A percentile compares a stretch with the other conserved stretches of the same genome.
phyloP scores from a whole-genome alignment of 2,329 filamentous ascomycete genomes.

The Nemania diffusa region DNA sequence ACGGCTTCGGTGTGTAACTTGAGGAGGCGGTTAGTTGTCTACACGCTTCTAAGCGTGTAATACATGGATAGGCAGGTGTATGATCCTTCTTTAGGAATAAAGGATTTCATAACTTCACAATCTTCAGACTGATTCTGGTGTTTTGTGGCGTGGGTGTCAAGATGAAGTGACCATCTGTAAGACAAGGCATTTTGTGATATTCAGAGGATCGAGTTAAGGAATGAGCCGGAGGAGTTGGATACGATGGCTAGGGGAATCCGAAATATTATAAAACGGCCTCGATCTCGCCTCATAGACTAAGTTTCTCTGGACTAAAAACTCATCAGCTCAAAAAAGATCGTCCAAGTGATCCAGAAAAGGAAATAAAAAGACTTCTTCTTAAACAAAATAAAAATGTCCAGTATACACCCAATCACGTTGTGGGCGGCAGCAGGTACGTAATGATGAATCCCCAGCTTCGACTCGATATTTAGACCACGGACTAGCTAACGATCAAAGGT shows the following conservation, averaged over 20 bases:
- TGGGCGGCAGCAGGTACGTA: conserved; percentile 24
- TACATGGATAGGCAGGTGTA: no score
- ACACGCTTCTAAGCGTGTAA: no score
- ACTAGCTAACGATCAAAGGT: conserved; percentile 3
- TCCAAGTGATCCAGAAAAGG: neutral
- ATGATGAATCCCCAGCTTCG: neutral
- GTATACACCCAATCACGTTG: conserved; percentile 17
- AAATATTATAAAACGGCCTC: conserved; percentile 19
- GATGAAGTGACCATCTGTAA: neutral
- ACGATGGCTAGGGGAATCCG: neutral
- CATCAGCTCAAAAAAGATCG: neutral
- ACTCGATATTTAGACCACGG: neutral
- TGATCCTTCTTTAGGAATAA: no score
- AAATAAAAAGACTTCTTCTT: neutral
- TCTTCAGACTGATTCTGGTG: no score
- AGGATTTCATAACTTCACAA: no score
- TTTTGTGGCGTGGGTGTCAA: no score
- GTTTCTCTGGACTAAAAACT: neutral
- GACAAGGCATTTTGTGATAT: neutral
- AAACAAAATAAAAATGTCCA: conserved; percentile 12
- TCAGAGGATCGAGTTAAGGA: neutral
- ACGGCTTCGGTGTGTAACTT: no score
- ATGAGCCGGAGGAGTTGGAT: neutral
- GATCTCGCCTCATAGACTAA: neutral
- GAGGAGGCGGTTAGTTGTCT: no score